Base-by-base conservation (phyloP, 2,329 filamentous ascomycete genomes). In the Cladosporium austrohemisphaericum region DNA sequence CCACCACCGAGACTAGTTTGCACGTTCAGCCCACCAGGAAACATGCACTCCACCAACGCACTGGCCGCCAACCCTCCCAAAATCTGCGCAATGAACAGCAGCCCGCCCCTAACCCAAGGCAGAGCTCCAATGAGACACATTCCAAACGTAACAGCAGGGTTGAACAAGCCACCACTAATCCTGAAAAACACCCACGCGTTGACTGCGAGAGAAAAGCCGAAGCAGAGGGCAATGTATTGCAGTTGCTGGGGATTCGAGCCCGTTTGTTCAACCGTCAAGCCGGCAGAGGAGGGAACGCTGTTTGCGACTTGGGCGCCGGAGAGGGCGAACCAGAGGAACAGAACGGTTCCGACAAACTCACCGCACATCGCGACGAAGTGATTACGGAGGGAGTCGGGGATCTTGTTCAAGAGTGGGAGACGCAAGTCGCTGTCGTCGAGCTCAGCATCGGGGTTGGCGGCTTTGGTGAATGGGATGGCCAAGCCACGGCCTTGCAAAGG, bases 271-370 rank as follows among this genome's bases (percentile, higher is more conserved):
- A 61, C 58, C 1, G 63, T 50, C 51, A 63, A 60, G 29, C 59
- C 58, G 10, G 55, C 52, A 3, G 58, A 60, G 6, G 55, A 57
- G 37, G 61, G 51, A 43, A 65, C 57, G 55, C 60, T 68, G 55
- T 73, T 73, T 18, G 71, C 71, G n/a, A 72, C 69, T 48, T 73
- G 71, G 1, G 71, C 70, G 5, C 69, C 71, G 1, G 64, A 61
- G 32, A 74, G 67, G 13, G 71, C 71, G 45, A 74, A 71, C 62
- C 67, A 73, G 25, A 74, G 63, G 47, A 74, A 74, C 51, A 74
- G 65, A 6, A 69, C 67, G 1, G 71, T 73, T 20, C 71, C 71
- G 6, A 72, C 68, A 38, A 68, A 72, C 46, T 74, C 71, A 47
- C 67, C 67, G 31, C 51, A 51, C 48, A 61, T 56, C 20, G 64